Base-by-base conservation (phyloP, 306 rosid species). In the Dryas octopetala region DNA sequence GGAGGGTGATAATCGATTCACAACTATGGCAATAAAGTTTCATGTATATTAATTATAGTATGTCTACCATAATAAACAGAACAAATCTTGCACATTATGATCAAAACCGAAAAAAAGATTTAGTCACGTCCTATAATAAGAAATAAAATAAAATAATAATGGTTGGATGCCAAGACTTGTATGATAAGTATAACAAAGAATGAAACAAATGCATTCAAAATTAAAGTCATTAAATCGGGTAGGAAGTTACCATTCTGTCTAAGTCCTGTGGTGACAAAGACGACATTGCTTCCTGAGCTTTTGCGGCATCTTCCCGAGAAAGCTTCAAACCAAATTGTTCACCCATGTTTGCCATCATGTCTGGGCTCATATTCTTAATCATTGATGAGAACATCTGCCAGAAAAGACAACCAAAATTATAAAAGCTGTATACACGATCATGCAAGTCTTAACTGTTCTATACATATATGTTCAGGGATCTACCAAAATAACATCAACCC, bases 291-390 rank as follows among this genome's bases (percentile, higher is more conserved):
- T 89, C 74, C 75, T 86, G 97, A 83, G 97, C 97, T 85, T 84
- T 92, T 49, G 60, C 92, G 1, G 99, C 99, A 7, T 95, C 99
- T 81, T 92, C 97, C 6, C 66, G 86, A 59, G 97, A 95, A 71
- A 95, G 90, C 81, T 92, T 92, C 55, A 92, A 51, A 74, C 97
- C 99, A 69, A 95, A 92, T 78, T 92, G 99, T 75, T 92, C 96
- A 15, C 97, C 74, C 97, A 92, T 90, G 87, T 89, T 95, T 76
- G 97, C 89, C 97, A 95, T 90, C 97, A 81, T 86, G 72, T 92
- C 99, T 10, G 99, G 99, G 84, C 89, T 95, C 99, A 95, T 90
- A 70, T 86, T 95, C 84, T 95, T 89, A 40, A 95, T 66, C 99
- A 92, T 89, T 66, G 99, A 92, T 44, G 97, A 76, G 74, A 91